Evolutionary conservation across 2,329 filamentous ascomycete species (phyloP).

Genomic region (Ustulina deusta): DNA sequence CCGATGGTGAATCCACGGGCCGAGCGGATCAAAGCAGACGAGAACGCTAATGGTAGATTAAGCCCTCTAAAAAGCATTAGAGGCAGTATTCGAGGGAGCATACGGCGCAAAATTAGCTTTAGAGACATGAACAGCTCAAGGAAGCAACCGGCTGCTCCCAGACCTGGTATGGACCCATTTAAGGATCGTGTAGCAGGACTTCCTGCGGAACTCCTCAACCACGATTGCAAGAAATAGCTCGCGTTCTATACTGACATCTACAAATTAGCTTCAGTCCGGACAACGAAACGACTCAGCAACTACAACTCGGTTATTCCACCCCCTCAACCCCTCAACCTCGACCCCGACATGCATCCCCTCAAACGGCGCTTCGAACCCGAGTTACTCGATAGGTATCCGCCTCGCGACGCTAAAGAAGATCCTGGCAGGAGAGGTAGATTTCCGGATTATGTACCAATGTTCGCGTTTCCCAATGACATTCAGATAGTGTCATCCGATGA

Average conservation of each 20-base stretch:
- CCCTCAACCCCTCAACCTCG: slow-evolving; percentile 88
- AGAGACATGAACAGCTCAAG: slow-evolving; percentile 95
- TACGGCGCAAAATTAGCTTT: slow-evolving; percentile 91
- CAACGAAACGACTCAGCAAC: slow-evolving; percentile 89
- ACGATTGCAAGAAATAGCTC: slow-evolving; percentile 43
- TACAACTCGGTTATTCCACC: slow-evolving; percentile 98
- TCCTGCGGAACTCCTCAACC: slow-evolving; percentile 41
- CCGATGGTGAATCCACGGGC: slow-evolving; percentile 83
- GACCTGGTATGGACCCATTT: slow-evolving; percentile 72
- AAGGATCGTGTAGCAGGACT: slow-evolving; percentile 43
- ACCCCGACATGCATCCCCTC: slow-evolving; percentile 94
- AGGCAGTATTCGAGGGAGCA: slow-evolving; percentile 83
- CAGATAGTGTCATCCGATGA: slow-evolving; percentile 96
- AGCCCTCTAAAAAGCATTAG: slow-evolving; percentile 67
- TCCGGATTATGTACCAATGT: slow-evolving; percentile 99
- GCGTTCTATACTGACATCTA: slow-evolving; percentile 50
- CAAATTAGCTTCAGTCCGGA: slow-evolving; percentile 72
- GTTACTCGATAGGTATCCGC: slow-evolving; percentile 93
- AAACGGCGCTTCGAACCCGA: slow-evolving; percentile 95
- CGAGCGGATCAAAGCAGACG: slow-evolving; percentile 83
- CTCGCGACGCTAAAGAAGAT: slow-evolving; percentile 84
- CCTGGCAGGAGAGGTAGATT: slow-evolving; percentile 84
- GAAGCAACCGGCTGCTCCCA: slow-evolving; percentile 81
- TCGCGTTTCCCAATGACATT: slow-evolving; percentile 98
- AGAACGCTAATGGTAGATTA: slow-evolving; percentile 65